Evolutionary conservation across 2,329 filamentous ascomycete species (phyloP), one percentile per base, ranked within the genome.

Genomic region (Calycina marina): DNA sequence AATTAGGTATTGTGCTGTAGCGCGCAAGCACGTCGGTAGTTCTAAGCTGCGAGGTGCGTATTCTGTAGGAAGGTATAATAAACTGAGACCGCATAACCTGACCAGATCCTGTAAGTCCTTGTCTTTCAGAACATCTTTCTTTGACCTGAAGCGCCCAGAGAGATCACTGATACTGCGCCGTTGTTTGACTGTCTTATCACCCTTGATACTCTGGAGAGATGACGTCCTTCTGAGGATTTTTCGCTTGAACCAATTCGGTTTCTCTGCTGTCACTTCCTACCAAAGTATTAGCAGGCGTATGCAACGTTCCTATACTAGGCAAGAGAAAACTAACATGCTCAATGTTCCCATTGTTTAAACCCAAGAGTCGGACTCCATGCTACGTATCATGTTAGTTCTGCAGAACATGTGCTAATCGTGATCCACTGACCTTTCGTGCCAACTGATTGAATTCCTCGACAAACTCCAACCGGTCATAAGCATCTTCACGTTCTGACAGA

Each of bases 1-100:
- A 3, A 72, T 59, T 6, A 80, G 60, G 48, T 72, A 65, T 40
- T 77, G 69, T n/a, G 68, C 72, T 6, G 69, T 72, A 6, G 75
- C 74, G 27, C 74, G 69, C 30, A 80, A 61, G 41, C 74, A 77
- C 4, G 74, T 77, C 6, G 75, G 75, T 17, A 80, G 54, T 12
- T 67, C 55, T 15, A 80, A 53, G 14, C 65, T 63, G 12, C 64
- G 60, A 1, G 70, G 63, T 3, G 71, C 59, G 43, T 75, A 69
- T 32, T 73, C 70, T 3, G 58, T 42, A 1, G 73, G 72, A 6
- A 80, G 56, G 43, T 72, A 69, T 29, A 80, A 54, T 17, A 68
- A 54, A 47, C 70, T 75, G 48, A 69, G 70, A 22, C 75, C 74
- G 41, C 71, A 73, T 17, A 78, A 51, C 8, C 71, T 63, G 12